These are phyloP conservation scores for Stereum hirsutum DNA, from an alignment of 1,284 basidiomycete genomes.

Conservation along the genomic window DNA sequence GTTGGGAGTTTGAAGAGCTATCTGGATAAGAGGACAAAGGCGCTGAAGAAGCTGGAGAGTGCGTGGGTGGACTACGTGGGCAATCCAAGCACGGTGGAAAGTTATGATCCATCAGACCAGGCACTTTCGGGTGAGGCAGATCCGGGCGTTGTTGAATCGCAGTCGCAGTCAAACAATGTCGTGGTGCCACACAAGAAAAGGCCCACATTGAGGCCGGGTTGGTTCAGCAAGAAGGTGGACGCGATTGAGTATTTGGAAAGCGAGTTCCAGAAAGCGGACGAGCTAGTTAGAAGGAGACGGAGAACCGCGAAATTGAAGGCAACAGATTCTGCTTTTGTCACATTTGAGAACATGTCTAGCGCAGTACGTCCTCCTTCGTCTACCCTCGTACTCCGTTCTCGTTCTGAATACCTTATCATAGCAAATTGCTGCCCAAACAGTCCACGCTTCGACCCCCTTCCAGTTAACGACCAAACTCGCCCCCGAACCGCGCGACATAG, in stretches of 20 bases:
- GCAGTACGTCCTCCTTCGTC: slow-evolving; percentile 50
- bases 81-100: slow-evolving; percentile 78
- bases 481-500: slow-evolving; percentile 92
- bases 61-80: slow-evolving; percentile 90
- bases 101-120: slow-evolving; percentile 59
- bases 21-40: slow-evolving; percentile 70
- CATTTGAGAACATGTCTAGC: slow-evolving; percentile 90
- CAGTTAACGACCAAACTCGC: slow-evolving; percentile 68
- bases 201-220: slow-evolving; percentile 60
- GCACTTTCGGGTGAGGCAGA: slow-evolving; percentile 44
- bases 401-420: slow-evolving; percentile 18
- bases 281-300: slow-evolving; percentile 63
- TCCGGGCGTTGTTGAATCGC: slow-evolving; percentile 33
- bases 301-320: slow-evolving; percentile 65
- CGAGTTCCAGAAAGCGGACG: slow-evolving; percentile 72
- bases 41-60: slow-evolving; percentile 69
- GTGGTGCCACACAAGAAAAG: slow-evolving; percentile 68
- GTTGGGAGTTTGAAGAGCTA: slow-evolving; percentile 67
- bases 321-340: slow-evolving; percentile 88
- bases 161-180: slow-evolving; percentile 34
- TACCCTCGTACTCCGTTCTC: neutral
- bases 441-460: slow-evolving; percentile 64
- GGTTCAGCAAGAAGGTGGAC: slow-evolving; percentile 70
- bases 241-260: slow-evolving; percentile 79
- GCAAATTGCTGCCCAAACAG: slow-evolving; percentile 89